phyloP scores from a whole-genome alignment of 768 basidiomycete species.

The Calocybe cyanea region DNA sequence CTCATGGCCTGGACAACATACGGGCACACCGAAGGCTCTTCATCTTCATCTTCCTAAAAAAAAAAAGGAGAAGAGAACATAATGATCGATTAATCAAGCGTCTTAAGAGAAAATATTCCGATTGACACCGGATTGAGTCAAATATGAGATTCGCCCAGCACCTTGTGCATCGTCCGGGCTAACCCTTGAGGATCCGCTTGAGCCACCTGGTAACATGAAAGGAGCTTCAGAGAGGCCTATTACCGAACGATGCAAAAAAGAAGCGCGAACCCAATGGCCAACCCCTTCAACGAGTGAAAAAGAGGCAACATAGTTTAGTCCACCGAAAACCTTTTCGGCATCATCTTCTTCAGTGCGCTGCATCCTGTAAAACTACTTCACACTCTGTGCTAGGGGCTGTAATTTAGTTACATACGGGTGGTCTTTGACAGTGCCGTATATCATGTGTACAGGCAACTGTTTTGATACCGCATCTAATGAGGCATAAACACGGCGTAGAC shows the following conservation, averaged over 20 bases:
- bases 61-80: too few relatives aligned
- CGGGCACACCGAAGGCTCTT: too few relatives aligned
- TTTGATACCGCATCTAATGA: slow-evolving; percentile 27
- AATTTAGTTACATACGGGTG: too few relatives aligned
- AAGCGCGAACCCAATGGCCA: slow-evolving; percentile 36
- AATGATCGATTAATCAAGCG: too few relatives aligned
- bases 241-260: too few relatives aligned
- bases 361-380: slow-evolving; percentile 27
- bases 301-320: slow-evolving; percentile 32
- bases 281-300: slow-evolving; percentile 32
- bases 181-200: slow-evolving; percentile 29
- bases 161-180: too few relatives aligned
- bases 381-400: too few relatives aligned
- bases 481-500: slow-evolving; percentile 28
- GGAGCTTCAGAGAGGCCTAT: neutral
- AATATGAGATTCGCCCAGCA: too few relatives aligned
- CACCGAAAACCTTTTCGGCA: slow-evolving; percentile 30
- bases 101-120: too few relatives aligned
- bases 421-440: slow-evolving; percentile 46
- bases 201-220: slow-evolving; percentile 5
- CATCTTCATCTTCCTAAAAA: too few relatives aligned
- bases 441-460: slow-evolving; percentile 38
- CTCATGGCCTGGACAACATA: too few relatives aligned
- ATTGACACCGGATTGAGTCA: too few relatives aligned
- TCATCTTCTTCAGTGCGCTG: slow-evolving; percentile 33